A percentile compares a stretch with the other conserved stretches of the same genome.
Evolutionary conservation across 2,329 filamentous ascomycete species (phyloP).

Genomic region (Stenocarpella maydis): DNA sequence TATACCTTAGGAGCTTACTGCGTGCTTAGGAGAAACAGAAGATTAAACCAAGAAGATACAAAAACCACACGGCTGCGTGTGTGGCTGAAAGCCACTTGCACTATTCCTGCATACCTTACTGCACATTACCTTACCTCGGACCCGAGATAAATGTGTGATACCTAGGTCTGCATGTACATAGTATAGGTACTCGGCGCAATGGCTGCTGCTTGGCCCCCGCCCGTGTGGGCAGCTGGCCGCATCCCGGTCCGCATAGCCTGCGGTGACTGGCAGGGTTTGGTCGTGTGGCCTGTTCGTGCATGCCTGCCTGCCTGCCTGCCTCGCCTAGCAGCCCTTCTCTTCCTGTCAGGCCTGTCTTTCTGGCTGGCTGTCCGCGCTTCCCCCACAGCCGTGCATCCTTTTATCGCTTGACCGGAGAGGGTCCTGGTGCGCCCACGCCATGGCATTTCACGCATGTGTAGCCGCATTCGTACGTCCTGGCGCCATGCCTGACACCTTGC

Average conservation of each 20-base stretch:
- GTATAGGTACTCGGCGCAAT: background rate
- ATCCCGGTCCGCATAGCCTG: background rate
- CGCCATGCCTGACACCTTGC: background rate
- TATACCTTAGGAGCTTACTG: too few species aligned
- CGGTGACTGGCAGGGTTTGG: too few species aligned
- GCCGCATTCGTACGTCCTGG: background rate
- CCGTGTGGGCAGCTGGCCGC: background rate
- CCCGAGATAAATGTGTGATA: too few species aligned
- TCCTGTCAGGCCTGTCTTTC: too few species aligned
- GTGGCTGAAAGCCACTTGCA: slow-evolving; percentile 1
- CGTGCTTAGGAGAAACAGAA: too few species aligned
- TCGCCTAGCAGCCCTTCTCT: background rate
- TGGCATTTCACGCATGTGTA: slow-evolving; percentile 2
- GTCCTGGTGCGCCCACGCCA: background rate
- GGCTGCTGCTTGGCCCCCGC: background rate
- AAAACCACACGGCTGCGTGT: background rate
- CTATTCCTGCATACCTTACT: too few species aligned
- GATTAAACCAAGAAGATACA: too few species aligned
- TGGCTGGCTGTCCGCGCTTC: background rate
- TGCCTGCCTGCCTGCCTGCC: background rate
- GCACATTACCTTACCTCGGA: background rate
- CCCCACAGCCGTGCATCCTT: background rate
- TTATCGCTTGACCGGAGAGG: background rate
- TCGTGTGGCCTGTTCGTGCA: background rate
- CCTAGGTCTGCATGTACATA: background rate